Conservation (phyloP, 179 eudicot species). For the Drosera spatulata region DNA sequence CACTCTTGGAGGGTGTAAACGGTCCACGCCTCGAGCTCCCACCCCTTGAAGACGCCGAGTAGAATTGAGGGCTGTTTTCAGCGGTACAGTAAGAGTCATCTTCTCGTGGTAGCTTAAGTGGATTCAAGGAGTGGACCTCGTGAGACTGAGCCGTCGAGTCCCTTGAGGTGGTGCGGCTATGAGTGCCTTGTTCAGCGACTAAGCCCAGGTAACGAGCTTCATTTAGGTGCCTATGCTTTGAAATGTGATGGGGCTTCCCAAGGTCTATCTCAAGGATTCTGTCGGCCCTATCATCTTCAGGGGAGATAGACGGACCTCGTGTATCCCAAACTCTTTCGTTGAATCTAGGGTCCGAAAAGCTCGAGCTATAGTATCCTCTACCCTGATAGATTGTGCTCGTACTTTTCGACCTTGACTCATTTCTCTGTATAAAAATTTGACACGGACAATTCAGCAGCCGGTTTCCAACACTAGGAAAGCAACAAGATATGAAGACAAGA, state of each 20-base stretch:
- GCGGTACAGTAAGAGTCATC: constrained; percentile 44
- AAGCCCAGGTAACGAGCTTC: constrained; percentile 23
- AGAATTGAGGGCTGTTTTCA: constrained; percentile 31
- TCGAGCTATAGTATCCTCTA: constrained; percentile 12
- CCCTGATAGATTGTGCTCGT: constrained; percentile 9
- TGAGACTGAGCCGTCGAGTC: constrained; percentile 50
- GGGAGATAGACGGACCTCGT: constrained; percentile 6
- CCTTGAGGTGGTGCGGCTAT: constrained; percentile 56
- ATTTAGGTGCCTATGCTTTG: constrained; percentile 37
- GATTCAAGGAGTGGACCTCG: constrained; percentile 35
- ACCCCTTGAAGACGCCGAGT: constrained; percentile 25
- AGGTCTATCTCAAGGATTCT: constrained; percentile 48
- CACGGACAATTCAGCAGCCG: background rate
- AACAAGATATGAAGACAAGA: background rate
- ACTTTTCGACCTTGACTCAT: constrained; percentile 30
- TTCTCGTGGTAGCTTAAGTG: constrained; percentile 15
- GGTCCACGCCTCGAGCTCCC: constrained; percentile 22
- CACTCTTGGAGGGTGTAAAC: constrained; percentile 37
- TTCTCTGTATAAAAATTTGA: constrained; percentile 28
- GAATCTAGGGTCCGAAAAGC: constrained; percentile 24
- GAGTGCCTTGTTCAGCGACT: constrained; percentile 40
- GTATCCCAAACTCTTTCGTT: constrained; percentile 16
- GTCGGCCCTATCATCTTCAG: constrained; percentile 38
- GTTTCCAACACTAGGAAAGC: background rate
- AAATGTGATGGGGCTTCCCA: constrained; percentile 19